Evolutionary conservation across 768 basidiomycete species (phyloP).

Genomic region (Astraeus odoratus): DNA sequence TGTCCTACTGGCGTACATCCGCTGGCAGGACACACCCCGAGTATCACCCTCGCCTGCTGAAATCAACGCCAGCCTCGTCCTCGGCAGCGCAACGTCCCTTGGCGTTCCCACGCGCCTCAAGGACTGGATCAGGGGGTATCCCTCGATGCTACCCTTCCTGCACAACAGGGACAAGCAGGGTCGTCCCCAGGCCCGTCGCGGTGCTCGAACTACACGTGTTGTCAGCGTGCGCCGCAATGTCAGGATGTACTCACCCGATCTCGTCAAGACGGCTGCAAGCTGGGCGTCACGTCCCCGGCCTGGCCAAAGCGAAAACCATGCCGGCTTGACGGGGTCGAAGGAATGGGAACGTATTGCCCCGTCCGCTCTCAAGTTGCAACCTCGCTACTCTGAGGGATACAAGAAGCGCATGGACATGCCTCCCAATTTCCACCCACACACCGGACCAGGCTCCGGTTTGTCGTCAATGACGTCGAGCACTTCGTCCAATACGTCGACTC

Average conservation of each 20-base stretch:
- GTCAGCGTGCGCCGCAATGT: slow-evolving; percentile 76
- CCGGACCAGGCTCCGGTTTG: slow-evolving; percentile 20
- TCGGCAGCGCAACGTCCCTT: slow-evolving; percentile 49
- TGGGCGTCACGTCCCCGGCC: slow-evolving; percentile 38
- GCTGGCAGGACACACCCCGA: slow-evolving; percentile 64
- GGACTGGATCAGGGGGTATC: slow-evolving; percentile 89
- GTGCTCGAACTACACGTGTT: slow-evolving; percentile 71
- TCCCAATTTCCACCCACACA: slow-evolving; percentile 48
- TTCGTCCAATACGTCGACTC: slow-evolving; percentile 27
- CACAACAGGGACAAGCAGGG: slow-evolving; percentile 40
- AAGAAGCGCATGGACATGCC: slow-evolving; percentile 74
- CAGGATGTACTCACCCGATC: slow-evolving; percentile 79
- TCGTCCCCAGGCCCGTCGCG: slow-evolving; percentile 62
- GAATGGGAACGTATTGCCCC: slow-evolving; percentile 77
- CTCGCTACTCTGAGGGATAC: slow-evolving; percentile 68
- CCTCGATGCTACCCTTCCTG: slow-evolving; percentile 64
- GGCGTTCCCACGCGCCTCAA: slow-evolving; percentile 82
- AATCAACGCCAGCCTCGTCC: slow-evolving; percentile 27
- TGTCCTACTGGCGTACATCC: slow-evolving; percentile 82
- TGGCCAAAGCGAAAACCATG: slow-evolving; percentile 5
- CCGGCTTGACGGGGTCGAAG: slow-evolving; percentile 48
- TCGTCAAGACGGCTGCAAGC: slow-evolving; percentile 57
- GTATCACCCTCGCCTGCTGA: slow-evolving; percentile 21
- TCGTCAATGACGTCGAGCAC: slow-evolving; percentile 41
- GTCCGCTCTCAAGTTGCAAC: slow-evolving; percentile 48